A percentile compares a stretch with the other conserved stretches of the same genome.
These are phyloP conservation scores for Mycena alexandri DNA, from an alignment of 768 basidiomycete species.

Conservation along the genomic window DNA sequence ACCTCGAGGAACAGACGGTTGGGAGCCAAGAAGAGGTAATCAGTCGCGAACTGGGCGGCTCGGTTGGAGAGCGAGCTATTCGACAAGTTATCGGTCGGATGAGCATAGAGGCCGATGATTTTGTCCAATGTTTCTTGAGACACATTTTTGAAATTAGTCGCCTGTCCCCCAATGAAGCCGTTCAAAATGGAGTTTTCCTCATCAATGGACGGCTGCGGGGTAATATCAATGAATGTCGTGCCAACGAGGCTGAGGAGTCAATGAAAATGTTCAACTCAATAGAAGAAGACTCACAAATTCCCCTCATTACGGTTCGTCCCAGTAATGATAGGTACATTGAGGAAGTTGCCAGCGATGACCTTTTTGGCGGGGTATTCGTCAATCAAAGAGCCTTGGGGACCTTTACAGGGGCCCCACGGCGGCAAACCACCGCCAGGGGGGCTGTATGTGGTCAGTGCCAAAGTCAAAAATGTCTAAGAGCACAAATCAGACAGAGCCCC, in stretches of 20 bases:
- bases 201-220: background rate
- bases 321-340: constrained; percentile 1
- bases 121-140: background rate
- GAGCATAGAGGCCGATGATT: constrained; percentile 19
- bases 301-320: constrained; percentile 5
- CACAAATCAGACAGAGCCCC: no score
- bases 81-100: constrained; percentile 12
- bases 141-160: constrained; percentile 8
- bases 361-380: constrained; percentile 16
- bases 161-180: background rate
- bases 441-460: constrained; percentile 7
- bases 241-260: constrained; percentile 1
- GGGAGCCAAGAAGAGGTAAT: constrained; percentile 9
- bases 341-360: background rate
- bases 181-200: constrained; percentile 13
- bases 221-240: constrained; percentile 11
- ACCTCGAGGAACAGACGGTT: constrained; percentile 18
- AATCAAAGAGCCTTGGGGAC: constrained; percentile 17
- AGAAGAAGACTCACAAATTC: background rate
- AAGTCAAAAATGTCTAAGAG: constrained; percentile 12
- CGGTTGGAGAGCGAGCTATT: constrained; percentile 21
- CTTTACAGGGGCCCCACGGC: constrained; percentile 16
- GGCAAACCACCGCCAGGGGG: background rate
- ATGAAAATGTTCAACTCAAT: background rate
- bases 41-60: constrained; percentile 14